These are phyloP conservation scores for Phytopythium helicoides DNA, from an alignment of 352 stramenopile species.

Conservation along the genomic window DNA sequence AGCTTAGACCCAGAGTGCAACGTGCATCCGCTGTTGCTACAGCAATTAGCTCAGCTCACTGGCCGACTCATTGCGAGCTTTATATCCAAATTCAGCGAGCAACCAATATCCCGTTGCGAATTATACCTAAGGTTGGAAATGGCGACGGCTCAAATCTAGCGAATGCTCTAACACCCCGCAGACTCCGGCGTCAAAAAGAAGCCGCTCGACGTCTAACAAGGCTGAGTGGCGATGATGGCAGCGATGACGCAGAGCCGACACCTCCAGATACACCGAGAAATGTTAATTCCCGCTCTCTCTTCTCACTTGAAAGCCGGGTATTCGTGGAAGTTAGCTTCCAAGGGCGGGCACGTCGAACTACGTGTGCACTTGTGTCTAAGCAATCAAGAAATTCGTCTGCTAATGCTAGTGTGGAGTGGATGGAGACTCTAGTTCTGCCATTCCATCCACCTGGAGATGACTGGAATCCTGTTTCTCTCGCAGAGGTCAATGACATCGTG, in stretches of 20 bases:
- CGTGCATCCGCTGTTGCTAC: constrained; percentile 7
- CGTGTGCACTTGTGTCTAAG: constrained; percentile 31
- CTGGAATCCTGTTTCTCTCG: constrained; percentile 72
- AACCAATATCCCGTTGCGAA: constrained; percentile 66
- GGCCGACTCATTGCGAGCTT: constrained; percentile 62
- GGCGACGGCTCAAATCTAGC: neutral
- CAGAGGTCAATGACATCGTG: constrained; percentile 73
- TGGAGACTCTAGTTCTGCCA: constrained; percentile 89
- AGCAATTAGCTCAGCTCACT: constrained; percentile 29
- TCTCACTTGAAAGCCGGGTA: constrained; percentile 48
- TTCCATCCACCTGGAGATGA: constrained; percentile 83
- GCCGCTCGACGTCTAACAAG: constrained; percentile 12
- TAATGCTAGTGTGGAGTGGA: constrained; percentile 80
- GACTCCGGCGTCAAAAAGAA: constrained; percentile 19
- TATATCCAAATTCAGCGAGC: constrained; percentile 85
- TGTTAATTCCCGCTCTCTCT: constrained; percentile 6
- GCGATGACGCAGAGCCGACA: neutral
- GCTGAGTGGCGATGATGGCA: neutral
- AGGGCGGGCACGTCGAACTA: constrained; percentile 66
- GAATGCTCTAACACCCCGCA: constrained; percentile 1
- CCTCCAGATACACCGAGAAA: constrained; percentile 16
- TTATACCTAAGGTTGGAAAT: constrained; percentile 15
- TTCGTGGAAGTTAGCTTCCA: constrained; percentile 88
- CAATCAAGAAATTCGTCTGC: constrained; percentile 11
- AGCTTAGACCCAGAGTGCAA: constrained; percentile 45